Evolutionary conservation across 768 basidiomycete genomes (phyloP), one percentile per base, ranked within the genome.

Genomic region (Amanita phalloides): DNA sequence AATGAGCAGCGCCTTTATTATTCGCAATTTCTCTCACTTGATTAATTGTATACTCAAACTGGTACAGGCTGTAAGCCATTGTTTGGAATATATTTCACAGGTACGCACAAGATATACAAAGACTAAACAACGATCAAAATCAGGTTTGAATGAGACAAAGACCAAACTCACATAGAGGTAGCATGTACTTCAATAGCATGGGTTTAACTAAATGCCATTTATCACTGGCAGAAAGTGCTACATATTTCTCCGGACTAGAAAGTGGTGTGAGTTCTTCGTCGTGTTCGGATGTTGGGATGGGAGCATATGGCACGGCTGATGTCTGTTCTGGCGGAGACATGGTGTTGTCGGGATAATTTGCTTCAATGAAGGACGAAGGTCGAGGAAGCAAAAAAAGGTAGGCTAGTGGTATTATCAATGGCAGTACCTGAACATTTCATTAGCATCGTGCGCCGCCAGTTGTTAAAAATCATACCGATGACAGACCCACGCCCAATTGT

Each of bases 21-120:
- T 33, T 42, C 1, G 41, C 8, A 20, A 17, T 36, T 26, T 32
- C 13, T 21, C 53, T 21, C 54, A 79, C 86, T 68, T 90, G 88
- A 61, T 94, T 94, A 57, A 94, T 94, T 2, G 86, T 90, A 62
- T 93, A 94, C 64, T 94, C 91, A 48, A 91, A 82, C 88, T 90
- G 54, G 39, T 26, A 21, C 48, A n/a, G 20, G 25, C 30, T 53
- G 42, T 55, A 25, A 56, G 30, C 11, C 35, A 53, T 35, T 32
- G n/a, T 21, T 37, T 4, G 50, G 14, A 43, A 41, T 13, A n/a
- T 38, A 32, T n/a, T 39, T 30, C 32, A 5, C 13, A 46, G 4
- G 21, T 36, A 65, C 75, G 54, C 55, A 76, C 76, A 35, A 73
- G 63, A 54, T 79, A 75, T 36, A 75, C 72, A 33, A 64, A 71